phyloP scores from a whole-genome alignment of 352 stramenopile genomes.

The Pythium vanterpoolii region DNA sequence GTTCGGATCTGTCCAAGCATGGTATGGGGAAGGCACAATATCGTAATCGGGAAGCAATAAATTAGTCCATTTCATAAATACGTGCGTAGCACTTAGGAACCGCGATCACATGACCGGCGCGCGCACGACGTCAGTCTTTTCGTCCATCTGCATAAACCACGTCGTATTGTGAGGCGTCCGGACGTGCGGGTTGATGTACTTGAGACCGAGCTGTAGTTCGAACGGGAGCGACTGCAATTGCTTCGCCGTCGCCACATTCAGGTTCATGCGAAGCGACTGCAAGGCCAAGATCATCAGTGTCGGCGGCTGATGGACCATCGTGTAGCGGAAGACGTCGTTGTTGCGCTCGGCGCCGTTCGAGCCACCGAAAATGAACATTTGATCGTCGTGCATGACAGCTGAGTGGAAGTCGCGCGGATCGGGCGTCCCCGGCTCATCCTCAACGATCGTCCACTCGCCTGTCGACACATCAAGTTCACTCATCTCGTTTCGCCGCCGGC shows the following conservation, averaged over 20 bases:
- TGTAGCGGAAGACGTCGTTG: constrained; percentile 78
- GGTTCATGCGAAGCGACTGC: constrained; percentile 50
- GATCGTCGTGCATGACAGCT: constrained; percentile 62
- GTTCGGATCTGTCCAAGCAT: not conserved
- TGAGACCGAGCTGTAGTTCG: constrained; percentile 59
- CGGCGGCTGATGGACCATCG: constrained; percentile 51
- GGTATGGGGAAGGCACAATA: not conserved
- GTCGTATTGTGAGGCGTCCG: constrained; percentile 55
- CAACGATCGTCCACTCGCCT: constrained; percentile 58
- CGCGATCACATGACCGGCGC: constrained; percentile 42
- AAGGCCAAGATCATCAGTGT: constrained; percentile 70
- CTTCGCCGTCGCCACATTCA: constrained; percentile 36
- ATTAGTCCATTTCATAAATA: constrained; percentile 39
- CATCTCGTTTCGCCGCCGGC: constrained; percentile 62
- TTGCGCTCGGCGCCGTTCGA: constrained; percentile 83
- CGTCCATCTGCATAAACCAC: constrained; percentile 53
- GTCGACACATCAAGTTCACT: constrained; percentile 64
- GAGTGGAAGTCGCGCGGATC: constrained; percentile 84
- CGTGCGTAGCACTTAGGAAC: constrained; percentile 5
- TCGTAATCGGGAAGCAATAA: constrained; percentile 6
- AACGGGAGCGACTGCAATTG: constrained; percentile 48
- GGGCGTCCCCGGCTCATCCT: constrained; percentile 53
- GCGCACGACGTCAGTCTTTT: constrained; percentile 35
- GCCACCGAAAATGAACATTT: constrained; percentile 81
- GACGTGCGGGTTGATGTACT: constrained; percentile 74